phyloP scores from a whole-genome alignment of 2,329 filamentous ascomycete species.

The Xylaria sp. region DNA sequence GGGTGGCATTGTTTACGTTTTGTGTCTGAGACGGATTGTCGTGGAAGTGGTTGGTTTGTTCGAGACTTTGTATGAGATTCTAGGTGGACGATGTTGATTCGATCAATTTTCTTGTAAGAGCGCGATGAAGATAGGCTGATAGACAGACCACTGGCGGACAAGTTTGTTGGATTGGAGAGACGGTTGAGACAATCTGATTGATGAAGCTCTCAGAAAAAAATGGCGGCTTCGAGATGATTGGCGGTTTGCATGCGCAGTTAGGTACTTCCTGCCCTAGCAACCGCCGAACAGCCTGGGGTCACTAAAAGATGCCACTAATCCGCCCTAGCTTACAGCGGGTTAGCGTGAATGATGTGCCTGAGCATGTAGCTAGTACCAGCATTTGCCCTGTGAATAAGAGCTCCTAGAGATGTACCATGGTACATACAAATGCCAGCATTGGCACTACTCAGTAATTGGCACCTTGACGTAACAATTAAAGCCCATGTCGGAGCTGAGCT shows the following conservation, averaged over 20 bases:
- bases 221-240: not conserved
- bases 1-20: constrained; percentile 60
- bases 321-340: not conserved
- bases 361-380: too few species aligned
- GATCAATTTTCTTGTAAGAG: not conserved
- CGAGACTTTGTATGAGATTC: not conserved
- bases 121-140: not conserved
- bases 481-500: not conserved
- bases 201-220: not conserved
- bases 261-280: constrained; percentile 4
- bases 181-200: not conserved
- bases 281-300: not conserved
- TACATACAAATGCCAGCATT: not conserved
- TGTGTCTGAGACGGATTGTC: constrained; percentile 4
- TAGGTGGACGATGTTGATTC: not conserved
- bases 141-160: not conserved
- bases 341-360: not conserved
- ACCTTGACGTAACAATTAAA: not conserved
- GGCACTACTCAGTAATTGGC: too few species aligned
- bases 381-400: too few species aligned
- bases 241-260: not conserved
- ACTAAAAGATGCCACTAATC: not conserved
- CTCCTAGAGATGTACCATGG: not conserved
- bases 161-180: not conserved
- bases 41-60: not conserved